Base-by-base conservation (phyloP, 495 filamentous ascomycete species). In the Trichocladium uniseriatum region DNA sequence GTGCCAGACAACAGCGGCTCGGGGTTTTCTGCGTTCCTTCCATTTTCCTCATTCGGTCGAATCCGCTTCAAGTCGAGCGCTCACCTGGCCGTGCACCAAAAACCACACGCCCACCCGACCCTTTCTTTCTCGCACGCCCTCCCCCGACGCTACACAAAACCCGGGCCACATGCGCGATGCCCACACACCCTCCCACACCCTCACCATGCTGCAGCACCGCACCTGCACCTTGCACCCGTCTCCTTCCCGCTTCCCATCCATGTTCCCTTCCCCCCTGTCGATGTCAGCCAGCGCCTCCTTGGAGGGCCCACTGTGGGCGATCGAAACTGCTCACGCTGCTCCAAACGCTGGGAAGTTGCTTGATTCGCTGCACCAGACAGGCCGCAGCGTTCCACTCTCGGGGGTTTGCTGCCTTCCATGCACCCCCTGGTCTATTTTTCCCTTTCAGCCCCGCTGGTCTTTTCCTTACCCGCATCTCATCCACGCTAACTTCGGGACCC, bases 401-500 rank as follows among this genome's bases (percentile, higher is more conserved):
- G 51, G 44, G 39, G 32, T 53, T 37, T 43, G 38, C 24, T 20
- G 45, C 24, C 27, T n/a, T n/a, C n/a, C n/a, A n/a, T n/a, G n/a
- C n/a, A n/a, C n/a, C 21, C 44, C 41, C 42, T 35, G 13, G 41
- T 28, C 29, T 51, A 18, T 48, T 49, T 59, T 52, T 39, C 24
- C 43, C 28, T 44, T 44, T 47, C 35, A 45, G 35, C 49, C 46
- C 52, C 44, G 34, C 45, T 32, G 36, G 41, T 37, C 22, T 31
- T 38, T 32, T 35, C 47, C n/a, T n/a, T 34, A 28, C 44, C 53
- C 46, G 50, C 51, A 54, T 57, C 49, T 37, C 49, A 27, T 43
- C 44, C 55, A 58, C 53, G 39, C 56, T 62, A 59, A 59, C 45
- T 48, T 52, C 39, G 41, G 54, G 52, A 56, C 49, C 58, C 48